Evolutionary conservation across 2,329 filamentous ascomycete genomes (phyloP).

Genomic region (Erysiphe neolycopersici): DNA sequence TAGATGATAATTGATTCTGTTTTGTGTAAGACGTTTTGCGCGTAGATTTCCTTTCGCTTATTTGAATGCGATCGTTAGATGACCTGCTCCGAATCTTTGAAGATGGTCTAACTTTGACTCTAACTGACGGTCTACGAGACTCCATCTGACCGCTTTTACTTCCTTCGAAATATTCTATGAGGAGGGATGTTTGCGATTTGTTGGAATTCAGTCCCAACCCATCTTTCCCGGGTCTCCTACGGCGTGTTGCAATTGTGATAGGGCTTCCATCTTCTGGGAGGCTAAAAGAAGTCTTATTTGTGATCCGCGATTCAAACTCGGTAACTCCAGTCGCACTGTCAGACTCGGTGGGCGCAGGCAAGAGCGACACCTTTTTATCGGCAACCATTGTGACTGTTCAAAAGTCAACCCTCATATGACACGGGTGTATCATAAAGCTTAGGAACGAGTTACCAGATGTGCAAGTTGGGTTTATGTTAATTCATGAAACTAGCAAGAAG

Average conservation of each 20-base stretch:
- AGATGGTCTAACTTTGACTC: slow-evolving; percentile 45
- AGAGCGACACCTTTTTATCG: slow-evolving; percentile 28
- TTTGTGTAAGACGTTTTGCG: slow-evolving; percentile 44
- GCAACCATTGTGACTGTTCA: slow-evolving; percentile 12
- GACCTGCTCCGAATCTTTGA: slow-evolving; percentile 18
- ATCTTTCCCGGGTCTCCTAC: slow-evolving; percentile 28
- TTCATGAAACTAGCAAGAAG: too few relatives aligned
- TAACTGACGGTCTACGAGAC: slow-evolving; percentile 37
- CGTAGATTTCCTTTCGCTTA: slow-evolving; percentile 52
- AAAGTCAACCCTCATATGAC: slow-evolving; percentile 3
- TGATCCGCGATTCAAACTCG: slow-evolving; percentile 37
- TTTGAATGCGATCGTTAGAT: slow-evolving; percentile 53
- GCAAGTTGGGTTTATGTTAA: too few relatives aligned
- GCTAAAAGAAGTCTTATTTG: slow-evolving; percentile 45
- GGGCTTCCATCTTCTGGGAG: slow-evolving; percentile 71
- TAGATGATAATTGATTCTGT: slow-evolving; percentile 33
- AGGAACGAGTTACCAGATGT: too few relatives aligned
- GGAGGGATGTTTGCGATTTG: slow-evolving; percentile 40
- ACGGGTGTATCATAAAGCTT: not conserved
- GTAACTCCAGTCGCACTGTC: slow-evolving; percentile 26
- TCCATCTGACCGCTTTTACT: slow-evolving; percentile 25
- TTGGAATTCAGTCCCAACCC: slow-evolving; percentile 21
- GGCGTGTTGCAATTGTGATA: slow-evolving; percentile 65
- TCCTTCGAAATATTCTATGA: slow-evolving; percentile 54
- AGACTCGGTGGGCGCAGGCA: slow-evolving; percentile 58